Evolutionary conservation across 306 rosid species (phyloP).

Genomic region (Oemleria cerasiformis): DNA sequence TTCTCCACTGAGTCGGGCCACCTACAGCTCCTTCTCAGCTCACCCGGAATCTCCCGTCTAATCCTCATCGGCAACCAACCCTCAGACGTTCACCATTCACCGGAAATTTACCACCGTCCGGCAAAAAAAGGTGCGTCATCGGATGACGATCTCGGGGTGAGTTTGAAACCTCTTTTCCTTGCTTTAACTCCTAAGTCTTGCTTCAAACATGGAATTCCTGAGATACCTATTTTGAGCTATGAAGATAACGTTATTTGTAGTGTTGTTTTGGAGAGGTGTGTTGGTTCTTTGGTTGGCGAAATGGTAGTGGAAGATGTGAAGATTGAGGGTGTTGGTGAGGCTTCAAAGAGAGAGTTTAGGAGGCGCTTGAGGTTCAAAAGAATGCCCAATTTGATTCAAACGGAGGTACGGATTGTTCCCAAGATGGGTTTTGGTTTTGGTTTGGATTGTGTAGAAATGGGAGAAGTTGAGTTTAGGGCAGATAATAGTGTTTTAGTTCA

Average conservation of each 20-base stretch:
- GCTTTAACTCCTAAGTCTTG: slow-evolving; percentile 67
- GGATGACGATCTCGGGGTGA: slow-evolving; percentile 34
- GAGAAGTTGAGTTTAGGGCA: slow-evolving; percentile 43
- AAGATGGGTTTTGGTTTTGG: slow-evolving; percentile 17
- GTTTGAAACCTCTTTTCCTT: slow-evolving; percentile 63
- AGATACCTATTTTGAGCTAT: slow-evolving; percentile 62
- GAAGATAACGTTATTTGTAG: slow-evolving; percentile 55
- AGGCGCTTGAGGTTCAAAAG: slow-evolving; percentile 86
- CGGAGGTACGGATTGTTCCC: slow-evolving; percentile 54
- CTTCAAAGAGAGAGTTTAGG: slow-evolving; percentile 52
- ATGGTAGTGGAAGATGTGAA: slow-evolving; percentile 84
- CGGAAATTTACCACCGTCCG: slow-evolving; percentile 37
- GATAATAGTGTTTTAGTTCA: slow-evolving; percentile 65
- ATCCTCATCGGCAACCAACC: slow-evolving; percentile 53
- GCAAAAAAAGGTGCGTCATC: slow-evolving; percentile 20
- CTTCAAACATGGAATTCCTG: slow-evolving; percentile 52
- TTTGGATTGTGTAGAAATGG: slow-evolving; percentile 31
- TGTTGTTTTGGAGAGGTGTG: slow-evolving; percentile 46
- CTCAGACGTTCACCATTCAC: slow-evolving; percentile 1
- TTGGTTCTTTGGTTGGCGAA: slow-evolving; percentile 62
- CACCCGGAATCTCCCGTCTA: slow-evolving; percentile 55
- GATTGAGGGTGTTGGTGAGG: slow-evolving; percentile 36
- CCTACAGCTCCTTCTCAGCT: slow-evolving; percentile 58
- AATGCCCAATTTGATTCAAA: slow-evolving; percentile 84
- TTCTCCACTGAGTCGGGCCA: slow-evolving; percentile 74